Conservation (phyloP, 148 eudicot species). For the Amaranthus palmeri region DNA sequence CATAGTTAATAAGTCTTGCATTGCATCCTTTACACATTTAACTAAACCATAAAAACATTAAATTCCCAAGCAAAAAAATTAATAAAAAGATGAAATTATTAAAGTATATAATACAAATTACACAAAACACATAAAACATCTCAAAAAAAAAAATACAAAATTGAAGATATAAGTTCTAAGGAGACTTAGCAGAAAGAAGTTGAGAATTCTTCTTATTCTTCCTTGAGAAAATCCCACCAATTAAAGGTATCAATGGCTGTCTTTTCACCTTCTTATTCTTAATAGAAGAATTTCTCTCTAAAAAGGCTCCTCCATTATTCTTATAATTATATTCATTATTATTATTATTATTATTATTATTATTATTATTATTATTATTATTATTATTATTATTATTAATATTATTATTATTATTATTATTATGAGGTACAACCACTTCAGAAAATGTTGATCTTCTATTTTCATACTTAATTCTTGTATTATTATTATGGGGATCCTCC, state of each 20-base stretch:
- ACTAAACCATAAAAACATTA: too few relatives aligned
- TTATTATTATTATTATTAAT: too few relatives aligned
- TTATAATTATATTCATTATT: not conserved
- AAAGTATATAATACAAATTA: too few relatives aligned
- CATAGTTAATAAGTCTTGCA: too few relatives aligned
- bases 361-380: not conserved
- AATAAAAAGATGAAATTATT: too few relatives aligned
- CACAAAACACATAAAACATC: not conserved
- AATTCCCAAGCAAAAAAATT: too few relatives aligned
- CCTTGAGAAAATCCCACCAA: conserved; percentile 57
- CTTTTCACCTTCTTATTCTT: conserved; percentile 57
- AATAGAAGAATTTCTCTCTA: conserved; percentile 70
- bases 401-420: not conserved
- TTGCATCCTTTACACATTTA: too few relatives aligned
- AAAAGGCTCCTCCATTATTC: conserved; percentile 26
- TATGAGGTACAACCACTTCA: conserved; percentile 32
- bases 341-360: not conserved
- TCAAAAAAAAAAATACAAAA: not conserved
- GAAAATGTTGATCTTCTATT: conserved; percentile 59
- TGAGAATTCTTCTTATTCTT: conserved; percentile 43
- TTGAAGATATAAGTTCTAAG: not conserved
- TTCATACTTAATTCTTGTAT: conserved; percentile 36
- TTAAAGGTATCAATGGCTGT: conserved; percentile 59
- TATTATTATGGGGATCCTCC: conserved; percentile 29
- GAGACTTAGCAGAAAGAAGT: conserved; percentile 20